Evolutionary conservation across 768 basidiomycete species (phyloP).

Genomic region (Suillus subalutaceus): DNA sequence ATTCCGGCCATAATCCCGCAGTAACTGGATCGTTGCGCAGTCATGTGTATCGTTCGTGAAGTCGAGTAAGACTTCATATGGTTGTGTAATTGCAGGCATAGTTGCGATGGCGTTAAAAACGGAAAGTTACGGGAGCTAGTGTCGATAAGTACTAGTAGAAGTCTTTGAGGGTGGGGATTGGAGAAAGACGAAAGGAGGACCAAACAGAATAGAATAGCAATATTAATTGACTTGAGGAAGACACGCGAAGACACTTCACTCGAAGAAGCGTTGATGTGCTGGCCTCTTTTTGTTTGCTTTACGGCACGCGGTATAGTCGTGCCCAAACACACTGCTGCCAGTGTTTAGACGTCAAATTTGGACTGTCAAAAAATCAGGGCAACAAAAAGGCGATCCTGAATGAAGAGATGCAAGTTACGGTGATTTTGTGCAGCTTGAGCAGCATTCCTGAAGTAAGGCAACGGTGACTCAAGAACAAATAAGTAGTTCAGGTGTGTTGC

Average conservation of each 20-base stretch:
- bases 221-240: conserved; percentile 15
- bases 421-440: conserved; percentile 16
- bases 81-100: conserved; percentile 64
- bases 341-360: conserved; percentile 7
- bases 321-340: conserved; percentile 15
- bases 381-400: conserved; percentile 16
- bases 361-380: conserved; percentile 22
- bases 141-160: conserved; percentile 14
- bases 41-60: conserved; percentile 72
- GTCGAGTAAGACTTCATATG: conserved; percentile 68
- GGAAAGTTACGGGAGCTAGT: conserved; percentile 39
- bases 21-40: conserved; percentile 62
- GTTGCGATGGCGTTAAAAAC: conserved; percentile 13
- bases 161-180: conserved; percentile 8
- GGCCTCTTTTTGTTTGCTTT: conserved; percentile 35
- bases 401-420: conserved; percentile 8
- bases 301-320: conserved; percentile 32
- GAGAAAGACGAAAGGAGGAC: conserved; percentile 19
- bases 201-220: conserved; percentile 14
- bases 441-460: conserved; percentile 15
- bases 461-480: conserved; percentile 19
- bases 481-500: conserved; percentile 13
- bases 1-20: conserved; percentile 64
- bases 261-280: conserved; percentile 18
- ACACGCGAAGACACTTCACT: conserved; percentile 25